A percentile compares a stretch with the other conserved stretches of the same genome.
These are phyloP conservation scores for Nyctanthes arbortristis DNA, from an alignment of 257 asterid species.

Conservation along the genomic window DNA sequence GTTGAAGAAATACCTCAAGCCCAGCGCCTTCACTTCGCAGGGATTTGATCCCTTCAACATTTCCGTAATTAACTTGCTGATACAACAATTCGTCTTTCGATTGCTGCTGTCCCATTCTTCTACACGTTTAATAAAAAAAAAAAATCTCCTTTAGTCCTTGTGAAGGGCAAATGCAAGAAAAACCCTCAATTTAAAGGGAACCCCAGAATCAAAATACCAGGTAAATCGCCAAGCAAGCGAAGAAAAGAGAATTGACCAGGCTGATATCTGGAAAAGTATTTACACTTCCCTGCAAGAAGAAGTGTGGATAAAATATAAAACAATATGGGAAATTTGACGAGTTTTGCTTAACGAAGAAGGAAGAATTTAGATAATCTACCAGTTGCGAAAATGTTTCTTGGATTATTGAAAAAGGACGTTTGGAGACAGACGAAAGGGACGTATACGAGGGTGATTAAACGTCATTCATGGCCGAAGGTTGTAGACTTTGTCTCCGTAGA, in stretches of 20 bases:
- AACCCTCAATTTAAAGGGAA: conserved; percentile 13
- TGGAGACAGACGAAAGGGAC: not conserved
- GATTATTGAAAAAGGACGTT: not conserved
- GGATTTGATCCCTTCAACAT: conserved; percentile 73
- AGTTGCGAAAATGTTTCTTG: not conserved
- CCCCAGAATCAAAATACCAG: conserved; percentile 5
- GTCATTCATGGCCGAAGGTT: too few relatives aligned
- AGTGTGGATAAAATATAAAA: conserved; percentile 18
- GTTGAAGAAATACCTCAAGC: conserved; percentile 66
- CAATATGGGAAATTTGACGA: conserved; percentile 28
- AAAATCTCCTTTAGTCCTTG: not conserved
- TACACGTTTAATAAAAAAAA: too few relatives aligned
- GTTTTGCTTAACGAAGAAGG: conserved; percentile 35
- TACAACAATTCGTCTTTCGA: conserved; percentile 76
- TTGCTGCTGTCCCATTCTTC: conserved; percentile 77
- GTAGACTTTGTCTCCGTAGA: too few relatives aligned
- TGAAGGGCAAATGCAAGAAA: not conserved
- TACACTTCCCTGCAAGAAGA: conserved; percentile 1
- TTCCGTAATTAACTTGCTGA: conserved; percentile 81
- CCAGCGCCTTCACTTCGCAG: conserved; percentile 86
- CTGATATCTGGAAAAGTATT: conserved; percentile 3
- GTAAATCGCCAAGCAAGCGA: not conserved
- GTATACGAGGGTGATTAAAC: conserved; percentile 19
- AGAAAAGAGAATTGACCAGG: not conserved
- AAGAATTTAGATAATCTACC: conserved; percentile 8